A percentile compares a stretch with the other conserved stretches of the same genome.
phyloP scores from a whole-genome alignment of 177 flowering plant genomes.

The Tripterygium wilfordii region DNA sequence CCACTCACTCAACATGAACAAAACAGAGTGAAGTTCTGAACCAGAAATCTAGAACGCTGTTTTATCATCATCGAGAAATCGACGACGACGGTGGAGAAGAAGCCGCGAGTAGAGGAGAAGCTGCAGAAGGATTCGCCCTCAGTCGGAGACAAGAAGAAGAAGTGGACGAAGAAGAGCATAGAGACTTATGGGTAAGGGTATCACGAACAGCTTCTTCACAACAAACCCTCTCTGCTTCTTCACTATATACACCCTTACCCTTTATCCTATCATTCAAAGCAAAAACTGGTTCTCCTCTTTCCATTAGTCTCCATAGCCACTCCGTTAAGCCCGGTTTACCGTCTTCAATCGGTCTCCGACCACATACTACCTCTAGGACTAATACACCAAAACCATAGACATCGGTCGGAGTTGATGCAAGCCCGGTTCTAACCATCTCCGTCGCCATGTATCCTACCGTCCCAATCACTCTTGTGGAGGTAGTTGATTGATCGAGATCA shows the following conservation, averaged over 20 bases:
- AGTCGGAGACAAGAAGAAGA: no score
- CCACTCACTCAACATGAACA: no score
- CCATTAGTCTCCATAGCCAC: slow-evolving; percentile 9
- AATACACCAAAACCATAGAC: slow-evolving; percentile 25
- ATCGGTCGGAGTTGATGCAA: slow-evolving; percentile 17
- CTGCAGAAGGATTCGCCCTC: no score
- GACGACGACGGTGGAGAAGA: no score
- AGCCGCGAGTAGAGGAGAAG: no score
- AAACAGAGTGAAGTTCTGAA: no score
- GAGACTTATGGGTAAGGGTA: no score
- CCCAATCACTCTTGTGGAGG: slow-evolving; percentile 19
- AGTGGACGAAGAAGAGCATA: no score
- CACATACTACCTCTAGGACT: slow-evolving; percentile 19
- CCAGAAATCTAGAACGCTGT: no score
- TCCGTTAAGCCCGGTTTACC: slow-evolving; percentile 14
- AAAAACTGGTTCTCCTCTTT: slow-evolving; percentile 2
- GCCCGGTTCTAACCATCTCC: slow-evolving; percentile 17
- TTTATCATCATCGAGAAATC: no score
- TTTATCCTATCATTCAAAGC: slow-evolving; percentile 14
- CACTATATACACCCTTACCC: not conserved
- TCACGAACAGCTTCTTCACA: no score
- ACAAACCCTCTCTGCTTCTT: slow-evolving; percentile 18
- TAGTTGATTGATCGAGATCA: slow-evolving; percentile 3
- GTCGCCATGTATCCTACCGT: slow-evolving; percentile 25
- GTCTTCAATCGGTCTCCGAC: slow-evolving; percentile 17